Evolutionary conservation across 2,329 filamentous ascomycete species (phyloP).

Genomic region (Verruconis gallopava): DNA sequence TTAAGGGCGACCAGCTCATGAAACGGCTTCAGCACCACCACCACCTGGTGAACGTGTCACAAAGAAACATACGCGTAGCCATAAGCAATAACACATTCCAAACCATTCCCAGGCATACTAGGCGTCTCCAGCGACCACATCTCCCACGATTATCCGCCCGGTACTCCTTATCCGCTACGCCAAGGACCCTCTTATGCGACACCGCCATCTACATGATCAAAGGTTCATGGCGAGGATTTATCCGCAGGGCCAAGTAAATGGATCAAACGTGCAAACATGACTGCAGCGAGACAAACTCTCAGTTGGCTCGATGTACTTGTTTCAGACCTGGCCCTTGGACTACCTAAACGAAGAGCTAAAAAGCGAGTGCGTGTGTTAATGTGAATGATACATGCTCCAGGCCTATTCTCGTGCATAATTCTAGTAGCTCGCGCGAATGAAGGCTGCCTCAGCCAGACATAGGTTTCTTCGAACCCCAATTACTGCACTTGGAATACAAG

Average conservation of each 20-base stretch:
- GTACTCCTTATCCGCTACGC: constrained; percentile 55
- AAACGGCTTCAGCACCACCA: neutral
- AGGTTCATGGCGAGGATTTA: constrained; percentile 50
- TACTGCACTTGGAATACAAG: constrained; percentile 60
- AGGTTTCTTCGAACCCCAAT: constrained; percentile 65
- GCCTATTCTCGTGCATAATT: constrained; percentile 61
- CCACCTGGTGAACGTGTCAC: neutral
- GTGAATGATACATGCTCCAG: constrained; percentile 61
- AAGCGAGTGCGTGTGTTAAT: constrained; percentile 59
- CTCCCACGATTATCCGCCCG: constrained; percentile 55
- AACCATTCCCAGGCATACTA: constrained; percentile 59
- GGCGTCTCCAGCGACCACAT: constrained; percentile 64
- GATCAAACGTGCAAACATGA: constrained; percentile 50
- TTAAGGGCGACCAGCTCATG: constrained; percentile 53
- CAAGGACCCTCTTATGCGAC: constrained; percentile 40
- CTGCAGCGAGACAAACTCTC: constrained; percentile 65
- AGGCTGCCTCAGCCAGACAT: constrained; percentile 66
- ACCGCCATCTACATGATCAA: constrained; percentile 49
- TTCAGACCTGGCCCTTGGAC: constrained; percentile 54
- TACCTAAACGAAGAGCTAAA: constrained; percentile 59
- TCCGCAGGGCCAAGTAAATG: constrained; percentile 58
- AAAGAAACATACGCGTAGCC: constrained; percentile 46
- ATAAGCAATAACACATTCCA: constrained; percentile 61
- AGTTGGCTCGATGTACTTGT: constrained; percentile 63
- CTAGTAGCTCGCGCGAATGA: constrained; percentile 67